A percentile compares a stretch with the other conserved stretches of the same genome.
phyloP scores from a whole-genome alignment of 2,329 filamentous ascomycete species.

The Exophiala mesophila region DNA sequence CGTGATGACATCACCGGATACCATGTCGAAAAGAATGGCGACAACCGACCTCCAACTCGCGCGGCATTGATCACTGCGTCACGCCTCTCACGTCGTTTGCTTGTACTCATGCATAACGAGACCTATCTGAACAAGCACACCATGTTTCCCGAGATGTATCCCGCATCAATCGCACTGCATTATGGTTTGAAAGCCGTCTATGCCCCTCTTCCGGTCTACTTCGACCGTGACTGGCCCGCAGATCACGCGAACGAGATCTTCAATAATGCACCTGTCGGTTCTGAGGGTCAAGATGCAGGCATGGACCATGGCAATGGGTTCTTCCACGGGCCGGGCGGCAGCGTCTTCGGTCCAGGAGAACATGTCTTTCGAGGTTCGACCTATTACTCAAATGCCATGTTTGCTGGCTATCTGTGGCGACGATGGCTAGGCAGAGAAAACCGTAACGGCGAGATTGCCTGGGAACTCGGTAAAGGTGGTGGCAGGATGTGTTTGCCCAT shows the following conservation, averaged over 20 bases:
- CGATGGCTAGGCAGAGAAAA: slow-evolving; percentile 47
- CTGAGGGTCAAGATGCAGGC: slow-evolving; percentile 46
- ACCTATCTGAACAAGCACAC: slow-evolving; percentile 61
- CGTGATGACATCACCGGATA: slow-evolving; percentile 67
- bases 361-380: slow-evolving; percentile 51
- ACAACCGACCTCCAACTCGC: slow-evolving; percentile 59
- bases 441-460: slow-evolving; percentile 19
- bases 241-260: slow-evolving; percentile 52
- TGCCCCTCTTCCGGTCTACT: slow-evolving; percentile 53
- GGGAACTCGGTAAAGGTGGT: slow-evolving; percentile 15
- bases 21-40: slow-evolving; percentile 36
- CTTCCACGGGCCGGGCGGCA: slow-evolving; percentile 33
- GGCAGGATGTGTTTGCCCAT: slow-evolving; percentile 28
- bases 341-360: slow-evolving; percentile 49
- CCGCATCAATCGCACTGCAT: slow-evolving; percentile 64
- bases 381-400: slow-evolving; percentile 52
- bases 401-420: slow-evolving; percentile 51
- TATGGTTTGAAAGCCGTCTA: slow-evolving; percentile 74
- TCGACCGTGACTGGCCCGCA: slow-evolving; percentile 53
- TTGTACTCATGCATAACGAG: slow-evolving; percentile 70
- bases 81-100: slow-evolving; percentile 61
- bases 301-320: slow-evolving; percentile 32
- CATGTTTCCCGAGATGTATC: slow-evolving; percentile 80
- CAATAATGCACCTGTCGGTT: slow-evolving; percentile 49
- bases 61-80: slow-evolving; percentile 68